phyloP scores from a whole-genome alignment of 2,329 filamentous ascomycete species.

The Scedosporium apiospermum region DNA sequence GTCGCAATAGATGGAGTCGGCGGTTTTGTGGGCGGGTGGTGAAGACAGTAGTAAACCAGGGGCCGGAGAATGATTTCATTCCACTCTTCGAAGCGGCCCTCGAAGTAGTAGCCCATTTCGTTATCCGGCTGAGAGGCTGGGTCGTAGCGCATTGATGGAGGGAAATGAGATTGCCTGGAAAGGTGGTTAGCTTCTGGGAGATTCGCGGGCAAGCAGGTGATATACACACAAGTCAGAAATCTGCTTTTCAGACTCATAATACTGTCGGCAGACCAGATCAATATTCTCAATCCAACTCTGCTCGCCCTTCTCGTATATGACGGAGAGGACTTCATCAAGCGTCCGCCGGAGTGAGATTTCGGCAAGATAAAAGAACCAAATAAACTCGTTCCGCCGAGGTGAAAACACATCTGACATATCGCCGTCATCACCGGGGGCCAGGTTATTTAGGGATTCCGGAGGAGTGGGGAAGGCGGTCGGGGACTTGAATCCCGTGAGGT shows the following conservation, averaged over 20 bases:
- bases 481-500: slow-evolving; percentile 3
- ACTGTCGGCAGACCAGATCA: slow-evolving; percentile 8
- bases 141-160: slow-evolving; percentile 9
- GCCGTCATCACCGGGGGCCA: neutral
- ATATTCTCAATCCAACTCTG: slow-evolving; percentile 5
- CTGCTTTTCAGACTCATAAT: slow-evolving; percentile 10
- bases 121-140: slow-evolving; percentile 7
- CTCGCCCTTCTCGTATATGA: slow-evolving; percentile 4
- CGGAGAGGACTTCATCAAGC: slow-evolving; percentile 9
- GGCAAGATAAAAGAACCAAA: slow-evolving; percentile 14
- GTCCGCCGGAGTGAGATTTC: slow-evolving; percentile 14
- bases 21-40: neutral
- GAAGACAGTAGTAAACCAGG: slow-evolving; percentile 10
- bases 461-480: slow-evolving; percentile 4
- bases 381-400: slow-evolving; percentile 8
- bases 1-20: slow-evolving; percentile 1
- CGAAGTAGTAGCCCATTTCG: slow-evolving; percentile 10
- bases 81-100: slow-evolving; percentile 10
- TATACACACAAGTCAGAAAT: slow-evolving; percentile 6
- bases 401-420: slow-evolving; percentile 4
- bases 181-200: neutral
- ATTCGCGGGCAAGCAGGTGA: neutral
- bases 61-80: slow-evolving; percentile 11
- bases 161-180: slow-evolving; percentile 10
- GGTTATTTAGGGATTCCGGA: neutral